Base-by-base conservation (phyloP, 306 rosid species). In the Fragaria iinumae region DNA sequence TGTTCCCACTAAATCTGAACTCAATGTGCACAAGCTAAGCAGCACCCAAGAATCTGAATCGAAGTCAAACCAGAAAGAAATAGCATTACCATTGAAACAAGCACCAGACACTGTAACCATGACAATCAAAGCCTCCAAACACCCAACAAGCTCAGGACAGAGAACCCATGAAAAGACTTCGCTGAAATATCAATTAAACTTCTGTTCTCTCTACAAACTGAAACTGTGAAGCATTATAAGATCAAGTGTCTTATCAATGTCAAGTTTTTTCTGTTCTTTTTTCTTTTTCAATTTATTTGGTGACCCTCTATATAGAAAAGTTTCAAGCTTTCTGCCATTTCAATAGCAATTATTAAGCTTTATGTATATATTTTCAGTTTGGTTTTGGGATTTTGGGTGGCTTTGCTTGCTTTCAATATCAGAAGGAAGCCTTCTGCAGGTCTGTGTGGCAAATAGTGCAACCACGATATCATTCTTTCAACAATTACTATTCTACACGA, bases 381-480 rank as follows among this genome's bases (percentile, higher is more conserved):
- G 49, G 14, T 50, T 50, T 71, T 55, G 32, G 4, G 0, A 65
- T 36, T 20, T 34, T 52, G 44, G 66, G 34, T 72, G 63, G 53
- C 12, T 21, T 73, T 39, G 53, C 52, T 21, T 21, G 50, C 17
- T n/a, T 38, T 39, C 38, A 13, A 72, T 53, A 52, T 20, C 17
- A 21, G 64, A 27, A 48, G 18, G 23, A 16, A 34, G 38, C 23
- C 50, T 34, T 14, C 14, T 79, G 81, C 83, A 81, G 59, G 85
- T 81, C 80, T 86, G 78, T 86, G 78, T 73, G 91, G 89, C 66
- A n/a, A 83, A 87, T 80, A 85, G 88, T 83, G 82, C 79, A 71
- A 77, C 88, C 87, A 85, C 86, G 89, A 87, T 52, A 77, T 69
- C 43, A 39, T 38, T 44, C 56, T 43, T 16, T 43, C 18, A 1